Evolutionary conservation across 2,329 filamentous ascomycete species (phyloP), one percentile per base, ranked within the genome.

Genomic region (Trichoderma gracile): DNA sequence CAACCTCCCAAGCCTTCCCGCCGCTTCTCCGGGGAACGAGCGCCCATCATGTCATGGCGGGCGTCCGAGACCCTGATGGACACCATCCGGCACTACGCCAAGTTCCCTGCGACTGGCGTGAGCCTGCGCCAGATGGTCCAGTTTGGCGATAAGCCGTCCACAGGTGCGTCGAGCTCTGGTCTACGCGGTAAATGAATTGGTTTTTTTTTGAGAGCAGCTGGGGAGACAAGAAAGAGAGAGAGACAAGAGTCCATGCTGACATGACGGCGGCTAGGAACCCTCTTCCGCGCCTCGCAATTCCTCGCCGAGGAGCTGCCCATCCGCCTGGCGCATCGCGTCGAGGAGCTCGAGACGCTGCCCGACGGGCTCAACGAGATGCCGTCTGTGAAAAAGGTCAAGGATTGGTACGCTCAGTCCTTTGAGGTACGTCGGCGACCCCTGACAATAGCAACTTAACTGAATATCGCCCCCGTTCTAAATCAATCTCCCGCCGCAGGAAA

Each of bases 401-500:
- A 98, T 74, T 99, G 95, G 95, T 99, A 99, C 78, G 95, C 94
- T 68, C 95, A 99, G 81, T 99, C 95, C 58, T 99, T 99, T 74
- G 95, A 99, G 87, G 93, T 97, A 85, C 71, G 85, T 52, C 60
- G n/a, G 25, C 27, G 42, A 47, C 19, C 40, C 14, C 14, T n/a
- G 19, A 27, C 43, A 47, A 10, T 38, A 6, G 43, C 10, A 47
- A 53, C 10, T n/a, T n/a, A n/a, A n/a, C n/a, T n/a, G n/a, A n/a
- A n/a, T n/a, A n/a, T n/a, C n/a, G n/a, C n/a, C 17, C 19, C 10
- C 21, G 27, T 27, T 27, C 5, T 5, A 25, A 25, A 25, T 25
- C 25, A 25, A 25, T 25, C 43, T 47, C 47, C 14, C 45, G 40
- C 58, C 43, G 30, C 70, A 94, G 92, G 95, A 99, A 84, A 96